Evolutionary conservation across 2,329 filamentous ascomycete species (phyloP).

Genomic region (Xylaria sp.): DNA sequence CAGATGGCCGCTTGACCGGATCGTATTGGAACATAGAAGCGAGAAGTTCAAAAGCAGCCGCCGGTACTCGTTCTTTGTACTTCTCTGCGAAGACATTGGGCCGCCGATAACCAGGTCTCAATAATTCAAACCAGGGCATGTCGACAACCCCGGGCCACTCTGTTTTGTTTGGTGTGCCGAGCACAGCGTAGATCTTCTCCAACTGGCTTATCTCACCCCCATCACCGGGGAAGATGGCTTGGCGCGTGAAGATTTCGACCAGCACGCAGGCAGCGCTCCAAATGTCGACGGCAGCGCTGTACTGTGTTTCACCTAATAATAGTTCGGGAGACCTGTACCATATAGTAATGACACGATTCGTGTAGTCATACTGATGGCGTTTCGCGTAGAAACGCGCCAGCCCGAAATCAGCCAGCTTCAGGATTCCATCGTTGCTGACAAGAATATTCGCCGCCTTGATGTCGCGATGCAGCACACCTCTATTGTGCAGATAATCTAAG

Average conservation of each 20-base stretch:
- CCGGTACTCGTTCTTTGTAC: conserved; percentile 76
- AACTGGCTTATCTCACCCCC: conserved; percentile 95
- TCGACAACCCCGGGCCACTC: conserved; percentile 92
- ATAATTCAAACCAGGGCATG: conserved; percentile 95
- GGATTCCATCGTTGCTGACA: conserved; percentile 82
- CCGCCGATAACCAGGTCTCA: conserved; percentile 75
- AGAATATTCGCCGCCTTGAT: conserved; percentile 99
- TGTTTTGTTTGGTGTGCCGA: conserved; percentile 81
- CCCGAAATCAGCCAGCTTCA: conserved; percentile 96
- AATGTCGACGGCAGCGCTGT: conserved; percentile 87
- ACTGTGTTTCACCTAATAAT: conserved; percentile 87
- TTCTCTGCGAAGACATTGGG: conserved; percentile 79
- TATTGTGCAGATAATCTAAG: conserved; percentile 87
- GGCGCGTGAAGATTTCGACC: conserved; percentile 91
- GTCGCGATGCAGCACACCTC: conserved; percentile 93
- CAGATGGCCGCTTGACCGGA: conserved; percentile 78
- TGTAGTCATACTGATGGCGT: conserved; percentile 88
- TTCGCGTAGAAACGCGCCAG: conserved; percentile 96
- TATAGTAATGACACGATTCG: conserved; percentile 97
- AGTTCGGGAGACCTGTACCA: conserved; percentile 95
- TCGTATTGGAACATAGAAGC: conserved; percentile 87
- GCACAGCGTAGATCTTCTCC: conserved; percentile 91
- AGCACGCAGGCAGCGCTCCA: conserved; percentile 98
- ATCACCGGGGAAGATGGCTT: conserved; percentile 93
- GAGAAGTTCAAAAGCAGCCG: conserved; percentile 81